Conservation (phyloP, 805 yeast genomes). For the Yarrowia sp. region DNA sequence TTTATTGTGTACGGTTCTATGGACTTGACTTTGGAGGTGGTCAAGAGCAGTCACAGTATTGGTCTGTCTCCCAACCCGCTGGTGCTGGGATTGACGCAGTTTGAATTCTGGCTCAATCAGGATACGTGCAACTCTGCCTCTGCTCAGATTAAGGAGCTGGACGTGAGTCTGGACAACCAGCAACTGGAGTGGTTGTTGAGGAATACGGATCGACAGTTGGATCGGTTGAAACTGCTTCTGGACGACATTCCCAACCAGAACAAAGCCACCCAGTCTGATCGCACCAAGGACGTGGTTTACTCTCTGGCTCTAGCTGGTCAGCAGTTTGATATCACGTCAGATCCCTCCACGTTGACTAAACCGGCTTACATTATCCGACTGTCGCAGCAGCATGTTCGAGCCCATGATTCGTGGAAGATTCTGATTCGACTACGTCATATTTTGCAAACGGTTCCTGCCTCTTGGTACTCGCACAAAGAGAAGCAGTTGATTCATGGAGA, state of each 20-base stretch:
- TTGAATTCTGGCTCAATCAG: constrained; percentile 39
- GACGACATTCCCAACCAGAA: not conserved
- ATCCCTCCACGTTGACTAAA: constrained; percentile 84
- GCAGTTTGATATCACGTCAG: constrained; percentile 59
- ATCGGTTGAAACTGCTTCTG: not conserved
- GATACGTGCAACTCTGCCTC: constrained; percentile 30
- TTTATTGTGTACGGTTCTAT: constrained; percentile 4
- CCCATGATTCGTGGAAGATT: constrained; percentile 83
- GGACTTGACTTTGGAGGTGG: constrained; percentile 23
- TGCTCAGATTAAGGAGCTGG: constrained; percentile 36
- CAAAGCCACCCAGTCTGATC: not conserved
- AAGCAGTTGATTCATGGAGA: constrained; percentile 35
- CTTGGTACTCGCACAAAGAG: constrained; percentile 46
- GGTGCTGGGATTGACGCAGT: constrained; percentile 33
- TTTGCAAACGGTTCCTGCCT: constrained; percentile 51
- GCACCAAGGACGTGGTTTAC: constrained; percentile 40
- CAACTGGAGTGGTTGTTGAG: constrained; percentile 38
- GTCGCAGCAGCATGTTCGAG: constrained; percentile 69
- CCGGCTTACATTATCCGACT: constrained; percentile 74
- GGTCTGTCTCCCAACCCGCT: constrained; percentile 31
- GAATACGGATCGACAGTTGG: constrained; percentile 10
- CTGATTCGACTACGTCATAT: constrained; percentile 76
- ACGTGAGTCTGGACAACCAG: constrained; percentile 36
- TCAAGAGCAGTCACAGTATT: constrained; percentile 1
- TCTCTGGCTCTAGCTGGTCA: constrained; percentile 49